Evolutionary conservation across 1,284 basidiomycete species (phyloP), one percentile per base, ranked within the genome.

Genomic region (Tilletia walkeri): DNA sequence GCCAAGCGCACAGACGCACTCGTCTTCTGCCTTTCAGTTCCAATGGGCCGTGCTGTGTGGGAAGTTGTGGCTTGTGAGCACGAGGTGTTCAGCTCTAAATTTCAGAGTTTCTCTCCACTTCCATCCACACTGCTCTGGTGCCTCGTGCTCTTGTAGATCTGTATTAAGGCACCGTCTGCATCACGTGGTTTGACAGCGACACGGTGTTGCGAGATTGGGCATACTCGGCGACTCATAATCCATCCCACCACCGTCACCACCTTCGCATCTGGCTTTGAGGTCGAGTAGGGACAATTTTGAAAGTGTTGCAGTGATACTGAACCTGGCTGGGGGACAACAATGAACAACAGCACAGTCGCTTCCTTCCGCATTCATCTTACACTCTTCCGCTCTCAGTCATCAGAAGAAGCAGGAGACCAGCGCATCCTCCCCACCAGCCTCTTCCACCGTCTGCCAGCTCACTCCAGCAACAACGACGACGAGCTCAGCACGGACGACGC

Each of bases 401-500:
- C 24, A 38, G 24, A 14, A 18, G 50, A 9, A 7, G 7, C n/a
- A 53, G 47, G 47, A 18, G 24, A 18, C 7, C 16, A 7, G 7
- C n/a, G 50, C n/a, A n/a, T 53, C 50, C n/a, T 10, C n/a, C n/a
- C 50, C 7, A 6, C n/a, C 12, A 24, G 14, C 54, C 16, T 56
- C n/a, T 56, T 56, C 34, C 24, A 56, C 20, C 54, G 20, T 34
- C 24, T 56, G n/a, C 54, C 54, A 30, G 54, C 54, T 34, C 54
- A 56, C 20, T 12, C 3, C 54, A 24, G 34, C 54, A 30, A 24
- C 54, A 30, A 12, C 34, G 59, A 63, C 7, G 59, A 41, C 59
- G 6, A 14, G n/a, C 56, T 61, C 59, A 41, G 41, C 59, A 10
- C 59, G 4, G 59, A 63, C 59, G 59, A 63, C 34, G 16, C 59